Percentiles rank a stretch among this genome's conserved stretches.
phyloP scores from a whole-genome alignment of 2,329 filamentous ascomycete genomes.

The Verticillium longisporum region DNA sequence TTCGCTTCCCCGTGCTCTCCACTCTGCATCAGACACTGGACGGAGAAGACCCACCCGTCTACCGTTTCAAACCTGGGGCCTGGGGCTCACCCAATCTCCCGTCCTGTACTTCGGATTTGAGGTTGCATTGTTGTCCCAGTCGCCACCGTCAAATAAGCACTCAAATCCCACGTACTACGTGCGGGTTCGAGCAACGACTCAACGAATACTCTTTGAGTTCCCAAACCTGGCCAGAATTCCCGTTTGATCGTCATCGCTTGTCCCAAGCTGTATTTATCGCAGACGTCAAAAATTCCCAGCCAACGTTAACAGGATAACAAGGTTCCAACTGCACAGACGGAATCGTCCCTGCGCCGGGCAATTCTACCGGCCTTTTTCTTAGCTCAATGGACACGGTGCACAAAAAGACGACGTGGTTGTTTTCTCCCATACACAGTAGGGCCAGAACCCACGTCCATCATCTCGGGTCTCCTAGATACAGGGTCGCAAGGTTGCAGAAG shows the following conservation, averaged over 20 bases:
- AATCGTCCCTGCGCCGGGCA: slow-evolving; percentile 1
- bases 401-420: background rate
- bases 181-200: too few relatives aligned
- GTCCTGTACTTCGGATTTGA: too few relatives aligned
- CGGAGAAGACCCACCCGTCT: background rate
- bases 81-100: background rate
- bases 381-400: background rate
- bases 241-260: too few relatives aligned
- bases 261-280: background rate
- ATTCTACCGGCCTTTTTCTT: background rate
- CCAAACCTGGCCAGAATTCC: too few relatives aligned
- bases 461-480: background rate
- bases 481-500: background rate
- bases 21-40: background rate
- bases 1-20: background rate
- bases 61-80: background rate
- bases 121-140: too few relatives aligned
- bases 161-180: too few relatives aligned
- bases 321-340: background rate
- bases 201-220: too few relatives aligned
- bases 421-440: background rate
- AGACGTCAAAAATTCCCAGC: background rate
- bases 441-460: background rate
- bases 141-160: too few relatives aligned
- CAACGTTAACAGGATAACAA: background rate